Base-by-base conservation (phyloP, 768 basidiomycete species). In the Coprinopsis sp. region DNA sequence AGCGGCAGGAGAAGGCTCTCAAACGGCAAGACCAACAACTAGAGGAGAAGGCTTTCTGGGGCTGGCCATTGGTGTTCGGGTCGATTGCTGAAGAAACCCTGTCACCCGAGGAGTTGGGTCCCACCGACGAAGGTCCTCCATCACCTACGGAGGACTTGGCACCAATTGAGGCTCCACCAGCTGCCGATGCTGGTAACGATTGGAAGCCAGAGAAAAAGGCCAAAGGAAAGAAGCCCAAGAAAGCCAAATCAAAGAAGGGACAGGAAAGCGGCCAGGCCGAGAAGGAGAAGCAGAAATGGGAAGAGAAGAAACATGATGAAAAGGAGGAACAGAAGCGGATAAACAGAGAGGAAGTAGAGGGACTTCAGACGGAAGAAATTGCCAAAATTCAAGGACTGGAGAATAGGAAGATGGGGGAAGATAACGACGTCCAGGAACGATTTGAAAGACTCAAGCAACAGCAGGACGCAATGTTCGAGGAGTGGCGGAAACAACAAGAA, bases 361-460 rank as follows among this genome's bases (percentile, higher is more conserved):
- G 48, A n/a, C n/a, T n/a, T n/a, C 41, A 53, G 51, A 36, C 45
- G 52, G 45, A 34, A 49, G n/a, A 51, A 50, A 44, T 33, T 37
- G 46, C 51, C 51, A 42, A 48, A 38, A 24, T 49, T 49, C 8
- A 52, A 53, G 45, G 42, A 45, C 14, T 46, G 43, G 51, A 51
- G 37, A 47, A 25, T 34, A 51, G 36, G 34, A 27, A 50, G 36
- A 45, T 46, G 19, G 25, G 51, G 22, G 50, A 57, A 44, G 45
- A 31, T n/a, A 34, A 40, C 29, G 30, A 40, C 21, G 27, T 45
- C 12, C 41, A 45, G 29, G 54, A 58, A 37, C 21, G 49, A 36
- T 56, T 62, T 34, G 47, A 46, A 27, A 34, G 38, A 51, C 56
- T 51, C 53, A 65, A n/a, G n/a, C n/a, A n/a, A n/a, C n/a, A n/a